phyloP scores from a whole-genome alignment of 345 rosid genomes.

The Arabis alpina region DNA sequence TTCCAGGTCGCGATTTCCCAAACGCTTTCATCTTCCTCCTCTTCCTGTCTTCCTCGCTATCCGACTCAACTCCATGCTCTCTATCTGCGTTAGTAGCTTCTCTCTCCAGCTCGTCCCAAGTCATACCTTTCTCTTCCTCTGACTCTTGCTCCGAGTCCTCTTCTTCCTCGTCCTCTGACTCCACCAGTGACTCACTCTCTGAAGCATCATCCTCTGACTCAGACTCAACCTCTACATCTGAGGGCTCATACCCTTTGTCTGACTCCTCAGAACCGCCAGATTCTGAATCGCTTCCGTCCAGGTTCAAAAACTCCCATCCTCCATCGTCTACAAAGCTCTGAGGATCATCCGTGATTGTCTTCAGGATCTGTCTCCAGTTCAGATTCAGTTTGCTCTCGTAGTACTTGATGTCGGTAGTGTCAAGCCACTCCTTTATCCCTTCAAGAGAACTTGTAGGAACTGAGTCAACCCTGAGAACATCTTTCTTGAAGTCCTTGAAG shows the following conservation, averaged over 20 bases:
- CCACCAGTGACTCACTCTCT: constrained; percentile 78
- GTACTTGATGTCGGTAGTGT: constrained; percentile 87
- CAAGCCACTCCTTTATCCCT: constrained; percentile 92
- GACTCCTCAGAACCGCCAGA: constrained; percentile 80
- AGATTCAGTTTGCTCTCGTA: constrained; percentile 94
- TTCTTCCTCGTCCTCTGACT: constrained; percentile 87
- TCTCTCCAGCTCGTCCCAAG: constrained; percentile 98
- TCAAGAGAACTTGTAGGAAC: constrained; percentile 79
- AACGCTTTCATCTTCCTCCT: constrained; percentile 85
- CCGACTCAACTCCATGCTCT: constrained; percentile 83
- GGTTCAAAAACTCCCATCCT: constrained; percentile 91
- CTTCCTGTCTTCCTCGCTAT: constrained; percentile 92
- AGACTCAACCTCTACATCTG: constrained; percentile 80
- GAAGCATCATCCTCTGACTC: constrained; percentile 78
- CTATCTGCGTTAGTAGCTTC: constrained; percentile 95
- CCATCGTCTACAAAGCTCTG: constrained; percentile 84
- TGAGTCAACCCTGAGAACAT: constrained; percentile 83
- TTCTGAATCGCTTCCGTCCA: constrained; percentile 89
- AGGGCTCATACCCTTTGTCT: constrained; percentile 88
- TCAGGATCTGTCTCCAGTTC: constrained; percentile 90
- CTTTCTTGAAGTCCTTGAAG: constrained; percentile 92
- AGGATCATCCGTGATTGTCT: constrained; percentile 88
- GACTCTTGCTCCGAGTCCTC: constrained; percentile 72
- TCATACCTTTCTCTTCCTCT: constrained; percentile 92
- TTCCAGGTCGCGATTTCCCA: constrained; percentile 72